phyloP scores from a whole-genome alignment of 768 basidiomycete genomes.

The Mycena leptocephala region DNA sequence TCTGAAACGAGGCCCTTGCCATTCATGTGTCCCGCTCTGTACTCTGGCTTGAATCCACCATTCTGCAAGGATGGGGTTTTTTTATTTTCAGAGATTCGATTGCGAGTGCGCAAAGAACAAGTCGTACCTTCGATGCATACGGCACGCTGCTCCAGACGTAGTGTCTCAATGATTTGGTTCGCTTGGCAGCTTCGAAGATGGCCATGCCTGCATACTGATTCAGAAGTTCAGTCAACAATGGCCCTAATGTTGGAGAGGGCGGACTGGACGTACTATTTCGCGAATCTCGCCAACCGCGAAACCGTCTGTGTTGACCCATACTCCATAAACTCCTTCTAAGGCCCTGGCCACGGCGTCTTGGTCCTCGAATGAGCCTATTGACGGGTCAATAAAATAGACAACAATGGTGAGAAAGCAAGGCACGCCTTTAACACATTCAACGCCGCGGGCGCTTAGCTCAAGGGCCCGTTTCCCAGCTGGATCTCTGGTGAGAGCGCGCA shows the following conservation, averaged over 20 bases:
- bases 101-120: neutral
- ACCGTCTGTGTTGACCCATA: slow-evolving; percentile 58
- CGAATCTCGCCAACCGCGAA: slow-evolving; percentile 60
- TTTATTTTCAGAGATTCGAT: neutral
- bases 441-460: slow-evolving; percentile 52
- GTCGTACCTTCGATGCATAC: slow-evolving; percentile 56
- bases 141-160: slow-evolving; percentile 62
- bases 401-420: neutral
- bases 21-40: no score
- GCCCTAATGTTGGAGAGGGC: no score
- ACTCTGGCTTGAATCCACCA: slow-evolving; percentile 26
- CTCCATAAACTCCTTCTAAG: slow-evolving; percentile 55
- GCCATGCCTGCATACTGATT: slow-evolving; percentile 51
- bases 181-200: slow-evolving; percentile 59
- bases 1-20: no score
- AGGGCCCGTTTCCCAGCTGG: slow-evolving; percentile 49
- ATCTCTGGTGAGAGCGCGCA: slow-evolving; percentile 60
- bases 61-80: slow-evolving; percentile 33
- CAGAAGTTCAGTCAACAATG: neutral
- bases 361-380: slow-evolving; percentile 56
- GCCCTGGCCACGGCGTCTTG: slow-evolving; percentile 46
- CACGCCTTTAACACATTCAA: slow-evolving; percentile 53
- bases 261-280: slow-evolving; percentile 44
- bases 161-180: slow-evolving; percentile 51
- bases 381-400: neutral